phyloP scores from a whole-genome alignment of 1,284 basidiomycete species.

The Chondrostereum purpureum region DNA sequence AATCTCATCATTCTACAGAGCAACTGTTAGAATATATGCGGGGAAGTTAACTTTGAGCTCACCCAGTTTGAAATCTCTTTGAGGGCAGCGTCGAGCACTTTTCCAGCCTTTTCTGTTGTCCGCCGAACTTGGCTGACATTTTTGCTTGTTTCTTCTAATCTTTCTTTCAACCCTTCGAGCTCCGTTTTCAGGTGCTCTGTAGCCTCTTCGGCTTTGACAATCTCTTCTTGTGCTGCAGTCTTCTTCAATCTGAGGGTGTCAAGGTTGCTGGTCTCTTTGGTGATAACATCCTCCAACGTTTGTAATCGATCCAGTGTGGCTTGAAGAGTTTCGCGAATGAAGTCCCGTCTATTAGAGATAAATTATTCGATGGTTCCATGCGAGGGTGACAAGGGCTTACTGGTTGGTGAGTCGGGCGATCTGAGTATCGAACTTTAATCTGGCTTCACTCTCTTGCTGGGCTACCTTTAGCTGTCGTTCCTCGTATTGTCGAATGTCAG shows the following conservation, averaged over 20 bases:
- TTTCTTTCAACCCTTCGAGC: slow-evolving; percentile 55
- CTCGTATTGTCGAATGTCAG: slow-evolving; percentile 91
- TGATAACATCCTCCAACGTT: slow-evolving; percentile 47
- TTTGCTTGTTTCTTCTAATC: slow-evolving; percentile 63
- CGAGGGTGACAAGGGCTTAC: slow-evolving; percentile 39
- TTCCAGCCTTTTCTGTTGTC: slow-evolving; percentile 61
- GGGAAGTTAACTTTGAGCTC: slow-evolving; percentile 15
- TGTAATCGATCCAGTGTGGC: slow-evolving; percentile 58
- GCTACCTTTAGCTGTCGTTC: slow-evolving; percentile 85
- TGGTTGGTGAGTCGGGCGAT: slow-evolving; percentile 84
- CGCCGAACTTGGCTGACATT: slow-evolving; percentile 75
- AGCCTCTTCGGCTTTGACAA: slow-evolving; percentile 53
- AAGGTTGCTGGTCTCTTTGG: slow-evolving; percentile 53
- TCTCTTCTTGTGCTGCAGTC: slow-evolving; percentile 53
- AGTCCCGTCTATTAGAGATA: slow-evolving; percentile 72
- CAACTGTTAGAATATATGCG: background rate
- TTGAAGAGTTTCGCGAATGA: slow-evolving; percentile 71
- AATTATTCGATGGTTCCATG: slow-evolving; percentile 4
- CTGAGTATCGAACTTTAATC: slow-evolving; percentile 82
- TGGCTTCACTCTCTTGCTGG: slow-evolving; percentile 81
- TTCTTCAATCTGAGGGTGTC: slow-evolving; percentile 54
- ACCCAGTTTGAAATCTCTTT: slow-evolving; percentile 87
- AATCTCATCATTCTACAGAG: slow-evolving; percentile 84
- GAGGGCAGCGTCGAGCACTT: slow-evolving; percentile 76
- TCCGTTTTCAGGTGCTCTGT: slow-evolving; percentile 57